These are phyloP conservation scores for Trifolium dubium DNA, from an alignment of 306 rosid genomes.

Conservation along the genomic window DNA sequence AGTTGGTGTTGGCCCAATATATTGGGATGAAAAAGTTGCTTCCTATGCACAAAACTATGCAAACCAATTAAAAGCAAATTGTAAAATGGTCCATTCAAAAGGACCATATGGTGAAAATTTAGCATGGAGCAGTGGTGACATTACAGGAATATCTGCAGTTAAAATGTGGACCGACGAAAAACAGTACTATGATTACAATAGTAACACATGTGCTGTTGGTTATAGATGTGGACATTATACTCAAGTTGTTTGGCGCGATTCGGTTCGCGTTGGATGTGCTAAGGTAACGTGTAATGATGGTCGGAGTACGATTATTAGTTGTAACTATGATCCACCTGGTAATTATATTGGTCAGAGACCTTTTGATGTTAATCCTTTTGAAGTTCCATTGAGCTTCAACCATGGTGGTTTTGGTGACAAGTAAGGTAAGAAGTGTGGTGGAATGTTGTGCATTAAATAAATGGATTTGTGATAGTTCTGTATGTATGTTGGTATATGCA, in stretches of 20 bases:
- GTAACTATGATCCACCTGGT: constrained; percentile 70
- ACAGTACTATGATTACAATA: constrained; percentile 39
- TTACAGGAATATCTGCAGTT: constrained; percentile 40
- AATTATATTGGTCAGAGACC: constrained; percentile 50
- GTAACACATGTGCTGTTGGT: constrained; percentile 47
- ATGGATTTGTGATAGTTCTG: not conserved
- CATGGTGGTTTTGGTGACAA: not conserved
- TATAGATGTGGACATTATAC: constrained; percentile 54
- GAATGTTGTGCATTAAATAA: not conserved
- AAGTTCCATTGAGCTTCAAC: constrained; percentile 20
- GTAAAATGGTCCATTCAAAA: constrained; percentile 42
- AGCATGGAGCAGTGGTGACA: constrained; percentile 43
- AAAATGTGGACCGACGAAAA: constrained; percentile 57
- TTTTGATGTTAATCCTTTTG: constrained; percentile 41
- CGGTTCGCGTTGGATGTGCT: constrained; percentile 55
- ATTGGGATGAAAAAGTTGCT: constrained; percentile 43
- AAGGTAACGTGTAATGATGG: constrained; percentile 50
- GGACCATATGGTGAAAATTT: constrained; percentile 60
- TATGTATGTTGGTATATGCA: not conserved
- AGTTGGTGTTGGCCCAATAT: constrained; percentile 44
- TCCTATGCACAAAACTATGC: constrained; percentile 44
- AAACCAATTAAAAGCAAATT: constrained; percentile 20
- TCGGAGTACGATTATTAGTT: constrained; percentile 54
- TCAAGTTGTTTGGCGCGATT: constrained; percentile 57
- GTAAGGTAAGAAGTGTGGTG: not conserved